These are phyloP conservation scores for Globisporangium alternatum DNA, from an alignment of 352 stramenopile species.

Conservation along the genomic window DNA sequence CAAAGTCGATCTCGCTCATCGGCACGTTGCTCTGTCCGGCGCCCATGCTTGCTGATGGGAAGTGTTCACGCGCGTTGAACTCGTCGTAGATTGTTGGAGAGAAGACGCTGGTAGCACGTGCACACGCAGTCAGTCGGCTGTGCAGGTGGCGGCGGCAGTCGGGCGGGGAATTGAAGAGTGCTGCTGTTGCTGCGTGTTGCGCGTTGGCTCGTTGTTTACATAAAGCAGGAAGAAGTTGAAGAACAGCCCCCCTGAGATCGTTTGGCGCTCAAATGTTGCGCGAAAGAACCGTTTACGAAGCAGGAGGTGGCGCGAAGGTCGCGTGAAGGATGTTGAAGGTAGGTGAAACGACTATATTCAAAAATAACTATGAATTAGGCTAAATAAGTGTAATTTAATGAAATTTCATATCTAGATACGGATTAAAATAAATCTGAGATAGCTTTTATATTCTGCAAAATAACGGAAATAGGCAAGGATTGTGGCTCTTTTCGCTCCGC, in stretches of 20 bases:
- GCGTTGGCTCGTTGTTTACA: not conserved
- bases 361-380: no score
- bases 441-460: not conserved
- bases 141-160: no score
- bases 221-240: not conserved
- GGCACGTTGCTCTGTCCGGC: constrained; percentile 29
- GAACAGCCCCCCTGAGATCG: no score
- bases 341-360: not conserved
- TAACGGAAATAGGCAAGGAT: not conserved
- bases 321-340: constrained; percentile 10
- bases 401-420: no score
- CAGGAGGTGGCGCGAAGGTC: constrained; percentile 9
- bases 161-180: constrained; percentile 4
- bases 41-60: constrained; percentile 34
- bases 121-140: no score
- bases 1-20: constrained; percentile 63
- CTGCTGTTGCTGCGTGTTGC: not conserved
- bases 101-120: no score
- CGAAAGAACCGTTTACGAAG: constrained; percentile 16
- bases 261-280: not conserved
- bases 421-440: not conserved
- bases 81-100: no score
- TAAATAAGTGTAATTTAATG: not conserved
- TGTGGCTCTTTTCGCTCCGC: not conserved
- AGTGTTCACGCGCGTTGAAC: no score